These are phyloP conservation scores for Haplosporangium sp. DNA, from an alignment of 371 early-diverging fungal species.

Conservation along the genomic window DNA sequence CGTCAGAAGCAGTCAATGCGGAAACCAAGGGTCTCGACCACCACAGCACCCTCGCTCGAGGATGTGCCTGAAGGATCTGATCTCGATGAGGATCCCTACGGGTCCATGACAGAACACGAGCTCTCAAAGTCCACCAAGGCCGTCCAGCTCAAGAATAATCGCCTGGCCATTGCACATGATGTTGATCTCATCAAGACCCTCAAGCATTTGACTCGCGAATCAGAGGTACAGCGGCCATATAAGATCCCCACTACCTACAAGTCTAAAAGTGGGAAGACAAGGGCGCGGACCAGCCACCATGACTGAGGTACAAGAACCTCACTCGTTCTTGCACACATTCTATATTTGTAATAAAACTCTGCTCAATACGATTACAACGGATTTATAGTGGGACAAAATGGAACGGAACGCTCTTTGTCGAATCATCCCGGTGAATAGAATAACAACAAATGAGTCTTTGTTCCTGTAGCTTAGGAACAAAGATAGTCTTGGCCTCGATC, in stretches of 20 bases:
- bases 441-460: conserved; percentile 20
- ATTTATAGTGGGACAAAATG: neutral
- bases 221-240: neutral
- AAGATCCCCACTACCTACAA: no score
- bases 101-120: conserved; percentile 46
- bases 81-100: conserved; percentile 8
- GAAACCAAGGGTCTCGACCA: conserved; percentile 4
- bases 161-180: conserved; percentile 27
- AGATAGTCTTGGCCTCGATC: conserved; percentile 12
- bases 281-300: conserved; percentile 3
- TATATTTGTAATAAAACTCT: neutral
- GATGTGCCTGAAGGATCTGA: conserved; percentile 19
- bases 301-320: neutral
- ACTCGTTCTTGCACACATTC: neutral
- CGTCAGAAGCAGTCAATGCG: conserved; percentile 3
- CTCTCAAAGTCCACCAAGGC: conserved; percentile 45
- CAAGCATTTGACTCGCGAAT: no score
- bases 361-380: neutral
- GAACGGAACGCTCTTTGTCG: conserved; percentile 5
- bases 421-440: conserved; percentile 21
- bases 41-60: conserved; percentile 13
- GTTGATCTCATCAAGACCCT: conserved; percentile 10
- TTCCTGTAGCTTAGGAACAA: conserved; percentile 33
- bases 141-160: conserved; percentile 42
- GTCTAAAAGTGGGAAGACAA: neutral